These are phyloP conservation scores for Schwanniomyces occidentalis DNA, from an alignment of 805 yeast species.

Conservation along the genomic window DNA sequence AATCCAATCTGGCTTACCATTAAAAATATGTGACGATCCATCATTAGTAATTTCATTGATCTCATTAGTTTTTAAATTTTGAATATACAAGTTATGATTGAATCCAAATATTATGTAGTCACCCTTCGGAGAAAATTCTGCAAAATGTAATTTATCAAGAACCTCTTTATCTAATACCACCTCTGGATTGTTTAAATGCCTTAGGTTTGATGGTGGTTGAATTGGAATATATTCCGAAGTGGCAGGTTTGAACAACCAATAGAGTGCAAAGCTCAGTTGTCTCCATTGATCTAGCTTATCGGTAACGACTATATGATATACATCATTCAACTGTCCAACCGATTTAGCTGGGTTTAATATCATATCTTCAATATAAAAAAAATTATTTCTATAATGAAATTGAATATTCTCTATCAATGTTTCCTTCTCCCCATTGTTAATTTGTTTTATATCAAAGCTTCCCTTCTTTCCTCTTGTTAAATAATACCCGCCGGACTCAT, in stretches of 20 bases:
- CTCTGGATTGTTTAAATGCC: constrained; percentile 8
- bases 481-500: constrained; percentile 30
- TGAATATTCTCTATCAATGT: constrained; percentile 27
- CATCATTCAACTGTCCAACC: constrained; percentile 43
- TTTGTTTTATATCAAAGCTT: constrained; percentile 22
- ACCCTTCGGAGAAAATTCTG: constrained; percentile 64
- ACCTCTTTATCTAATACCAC: constrained; percentile 8
- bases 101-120: constrained; percentile 55
- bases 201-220: constrained; percentile 23
- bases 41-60: constrained; percentile 44
- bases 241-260: constrained; percentile 35
- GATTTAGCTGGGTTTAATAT: constrained; percentile 40
- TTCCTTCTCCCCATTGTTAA: constrained; percentile 25
- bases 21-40: constrained; percentile 52
- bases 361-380: constrained; percentile 31
- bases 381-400: constrained; percentile 45
- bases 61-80: constrained; percentile 28
- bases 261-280: constrained; percentile 35
- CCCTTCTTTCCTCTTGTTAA: constrained; percentile 15
- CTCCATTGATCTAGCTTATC: constrained; percentile 47
- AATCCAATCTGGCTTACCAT: constrained; percentile 82
- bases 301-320: constrained; percentile 54
- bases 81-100: constrained; percentile 54
- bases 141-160: constrained; percentile 46
- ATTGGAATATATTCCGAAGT: constrained; percentile 31